phyloP scores from a whole-genome alignment of 2,329 filamentous ascomycete species.

The Aspergillus quadrilineatus region DNA sequence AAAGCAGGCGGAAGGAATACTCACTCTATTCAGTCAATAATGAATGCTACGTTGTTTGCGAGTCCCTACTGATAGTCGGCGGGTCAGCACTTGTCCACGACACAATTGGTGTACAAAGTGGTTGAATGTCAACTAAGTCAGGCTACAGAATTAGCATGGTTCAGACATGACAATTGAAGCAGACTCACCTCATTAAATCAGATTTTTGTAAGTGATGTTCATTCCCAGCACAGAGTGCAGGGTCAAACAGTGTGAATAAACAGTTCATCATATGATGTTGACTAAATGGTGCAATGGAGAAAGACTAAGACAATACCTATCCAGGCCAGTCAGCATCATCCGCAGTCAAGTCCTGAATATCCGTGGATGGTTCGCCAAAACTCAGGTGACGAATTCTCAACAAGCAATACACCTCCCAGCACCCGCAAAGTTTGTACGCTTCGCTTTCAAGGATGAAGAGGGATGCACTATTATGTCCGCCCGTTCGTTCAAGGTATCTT shows the following conservation, averaged over 20 bases:
- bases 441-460: conserved; percentile 53
- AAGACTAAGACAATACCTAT: conserved; percentile 29
- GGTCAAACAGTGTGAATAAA: conserved; percentile 71
- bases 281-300: conserved; percentile 22
- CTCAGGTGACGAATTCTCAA: conserved; percentile 69
- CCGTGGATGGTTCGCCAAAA: conserved; percentile 30
- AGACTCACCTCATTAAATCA: conserved; percentile 66
- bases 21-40: conserved; percentile 23
- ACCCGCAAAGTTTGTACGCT: conserved; percentile 66
- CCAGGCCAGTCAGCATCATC: conserved; percentile 22
- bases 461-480: conserved; percentile 63
- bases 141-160: conserved; percentile 39
- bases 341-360: conserved; percentile 17
- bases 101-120: conserved; percentile 22
- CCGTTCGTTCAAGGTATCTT: conserved; percentile 67
- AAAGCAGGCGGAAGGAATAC: conserved; percentile 15
- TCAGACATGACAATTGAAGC: background rate
- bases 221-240: conserved; percentile 53
- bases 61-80: conserved; percentile 19
- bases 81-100: conserved; percentile 30
- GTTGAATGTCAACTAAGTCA: conserved; percentile 43
- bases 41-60: background rate
- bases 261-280: conserved; percentile 61
- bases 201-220: conserved; percentile 66
- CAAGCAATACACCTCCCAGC: conserved; percentile 57